Conservation (phyloP, 1,284 basidiomycete genomes). For the Tranzscheliella williamsii region DNA sequence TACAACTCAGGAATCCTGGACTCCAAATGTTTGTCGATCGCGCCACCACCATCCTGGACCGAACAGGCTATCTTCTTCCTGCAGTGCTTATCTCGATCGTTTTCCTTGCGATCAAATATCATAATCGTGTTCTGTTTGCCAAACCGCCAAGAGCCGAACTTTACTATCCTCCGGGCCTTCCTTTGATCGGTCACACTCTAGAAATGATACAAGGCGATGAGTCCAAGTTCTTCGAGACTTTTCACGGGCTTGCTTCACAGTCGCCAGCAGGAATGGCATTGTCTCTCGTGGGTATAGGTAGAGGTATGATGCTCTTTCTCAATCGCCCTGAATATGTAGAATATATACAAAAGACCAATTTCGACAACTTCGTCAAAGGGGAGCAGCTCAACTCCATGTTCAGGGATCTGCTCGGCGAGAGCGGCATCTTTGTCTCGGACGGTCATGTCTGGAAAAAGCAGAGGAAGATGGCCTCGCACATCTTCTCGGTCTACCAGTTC, state of each 20-base stretch:
- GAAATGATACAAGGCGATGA: slow-evolving; percentile 6
- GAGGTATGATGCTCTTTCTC: slow-evolving; percentile 34
- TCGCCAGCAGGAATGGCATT: slow-evolving; percentile 12
- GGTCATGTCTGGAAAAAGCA: slow-evolving; percentile 54
- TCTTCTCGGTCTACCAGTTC: slow-evolving; percentile 54
- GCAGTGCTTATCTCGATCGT: slow-evolving; percentile 10
- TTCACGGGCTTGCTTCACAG: slow-evolving; percentile 5
- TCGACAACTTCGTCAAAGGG: slow-evolving; percentile 53
- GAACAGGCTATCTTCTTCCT: slow-evolving; percentile 10
- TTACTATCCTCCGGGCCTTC: slow-evolving; percentile 10
- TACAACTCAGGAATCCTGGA: slow-evolving; percentile 17
- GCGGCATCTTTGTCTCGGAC: slow-evolving; percentile 55
- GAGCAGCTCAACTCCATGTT: slow-evolving; percentile 30
- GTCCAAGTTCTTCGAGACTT: slow-evolving; percentile 15
- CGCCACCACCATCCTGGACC: slow-evolving; percentile 8
- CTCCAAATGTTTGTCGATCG: slow-evolving; percentile 9
- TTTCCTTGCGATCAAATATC: slow-evolving; percentile 27
- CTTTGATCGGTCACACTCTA: slow-evolving; percentile 33
- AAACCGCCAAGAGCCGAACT: slow-evolving; percentile 25
- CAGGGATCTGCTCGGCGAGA: slow-evolving; percentile 38
- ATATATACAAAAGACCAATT: slow-evolving; percentile 58
- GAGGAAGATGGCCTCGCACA: slow-evolving; percentile 52
- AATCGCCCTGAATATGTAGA: slow-evolving; percentile 51
- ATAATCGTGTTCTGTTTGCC: slow-evolving; percentile 25
- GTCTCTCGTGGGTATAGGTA: slow-evolving; percentile 10